phyloP scores from a whole-genome alignment of 163 green algal species.

The Trebouxiophyceae sp. region DNA sequence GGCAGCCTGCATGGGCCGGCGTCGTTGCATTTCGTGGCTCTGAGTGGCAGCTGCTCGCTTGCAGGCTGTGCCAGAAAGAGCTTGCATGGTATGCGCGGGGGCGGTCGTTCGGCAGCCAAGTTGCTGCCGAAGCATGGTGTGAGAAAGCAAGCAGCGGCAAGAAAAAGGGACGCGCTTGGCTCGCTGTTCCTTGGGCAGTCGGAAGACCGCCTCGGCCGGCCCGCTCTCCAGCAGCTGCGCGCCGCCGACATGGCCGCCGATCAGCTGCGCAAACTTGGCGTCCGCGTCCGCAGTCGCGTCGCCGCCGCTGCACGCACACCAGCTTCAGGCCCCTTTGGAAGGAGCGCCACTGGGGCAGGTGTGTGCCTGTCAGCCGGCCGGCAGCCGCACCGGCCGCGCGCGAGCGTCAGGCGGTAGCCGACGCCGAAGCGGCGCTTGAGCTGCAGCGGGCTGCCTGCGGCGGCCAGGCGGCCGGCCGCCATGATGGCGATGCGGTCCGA shows the following conservation, averaged over 20 bases:
- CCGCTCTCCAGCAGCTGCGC: conserved; percentile 17
- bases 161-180: background rate
- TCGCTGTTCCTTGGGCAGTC: conserved; percentile 35
- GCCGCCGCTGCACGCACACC: too few relatives aligned
- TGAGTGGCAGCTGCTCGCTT: too few relatives aligned
- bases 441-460: conserved; percentile 40
- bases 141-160: too few relatives aligned
- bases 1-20: too few relatives aligned
- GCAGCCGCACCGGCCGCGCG: too few relatives aligned
- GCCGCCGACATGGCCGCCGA: conserved; percentile 35
- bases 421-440: conserved; percentile 55
- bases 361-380: background rate
- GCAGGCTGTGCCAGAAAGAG: too few relatives aligned
- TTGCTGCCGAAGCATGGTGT: too few relatives aligned
- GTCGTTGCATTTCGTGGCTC: too few relatives aligned
- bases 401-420: conserved; percentile 64
- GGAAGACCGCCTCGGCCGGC: conserved; percentile 41
- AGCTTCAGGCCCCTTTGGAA: background rate
- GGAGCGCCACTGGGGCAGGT: background rate
- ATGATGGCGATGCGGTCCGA: conserved; percentile 30
- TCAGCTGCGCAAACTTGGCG: conserved; percentile 18
- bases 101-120: too few relatives aligned
- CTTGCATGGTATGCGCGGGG: too few relatives aligned
- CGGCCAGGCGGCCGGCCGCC: conserved; percentile 38
- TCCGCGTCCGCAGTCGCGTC: too few relatives aligned